Base-by-base conservation (phyloP, 768 basidiomycete genomes). In the Lepiota venenata region DNA sequence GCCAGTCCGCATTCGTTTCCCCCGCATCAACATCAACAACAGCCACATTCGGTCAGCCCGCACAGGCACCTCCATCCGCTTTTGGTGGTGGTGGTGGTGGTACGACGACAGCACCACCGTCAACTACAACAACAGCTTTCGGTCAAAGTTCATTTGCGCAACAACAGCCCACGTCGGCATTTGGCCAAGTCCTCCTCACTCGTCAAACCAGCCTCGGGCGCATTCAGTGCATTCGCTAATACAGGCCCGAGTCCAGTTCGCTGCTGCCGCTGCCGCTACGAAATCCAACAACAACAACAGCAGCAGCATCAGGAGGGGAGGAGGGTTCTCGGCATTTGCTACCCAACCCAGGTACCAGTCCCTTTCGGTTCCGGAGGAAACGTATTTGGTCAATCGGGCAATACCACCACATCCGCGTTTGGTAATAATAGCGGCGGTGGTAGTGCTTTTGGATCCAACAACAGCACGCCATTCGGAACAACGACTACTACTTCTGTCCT, bases 311-410 rank as follows among this genome's bases (percentile, higher is more conserved):
- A 37, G 50, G 57, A 16, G 47, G 47, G 56, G 65, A 1, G 64
- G 77, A 14, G 78, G 70, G 3, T 83, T 81, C 56, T 76, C 79
- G 29, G 74, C 79, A 3, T 84, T 84, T 61, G 69, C 78, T n/a
- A 69, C 71, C 3, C 71, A 76, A 41, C 71, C 77, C 0, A 65
- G 80, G 15, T 63, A 25, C 74, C 16, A 82, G 84, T 60, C 68
- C n/a, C 66, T 18, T 58, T 67, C 3, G 59, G 58, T 16, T 54
- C 61, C 4, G 47, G 48, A 51, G 25, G 46, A 39, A 40, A 42
- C 47, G 62, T 42, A 18, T 61, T 71, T 50, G 66, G 67, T 53
- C 44, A 56, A 46, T 41, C 52, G n/a, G 45, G 60, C 11, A 32
- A 59, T 21, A 49, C 56, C n/a, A 20, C 58, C 32, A 38, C 58